Base-by-base conservation (phyloP, 441 rosid genomes). In the Pelargonium fulgidum region DNA sequence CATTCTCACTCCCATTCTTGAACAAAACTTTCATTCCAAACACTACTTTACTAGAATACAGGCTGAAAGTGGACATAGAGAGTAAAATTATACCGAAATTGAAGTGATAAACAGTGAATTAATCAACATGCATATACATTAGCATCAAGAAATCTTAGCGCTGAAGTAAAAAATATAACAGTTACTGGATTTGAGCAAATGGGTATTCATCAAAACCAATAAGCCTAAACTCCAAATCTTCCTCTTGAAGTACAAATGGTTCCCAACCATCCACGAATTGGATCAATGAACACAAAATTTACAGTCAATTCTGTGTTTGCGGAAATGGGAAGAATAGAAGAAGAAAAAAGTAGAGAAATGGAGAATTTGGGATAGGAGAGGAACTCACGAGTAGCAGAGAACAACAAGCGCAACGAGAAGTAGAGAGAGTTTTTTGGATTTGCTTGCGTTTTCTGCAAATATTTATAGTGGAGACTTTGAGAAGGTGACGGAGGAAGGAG, bases 401-500 rank as follows among this genome's bases (percentile, higher is more conserved):
- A 54, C 20, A 24, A 54, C 61, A 36, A 54, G 61, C 61, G 10
- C 17, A 54, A 14, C 22, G 61, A 54, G 19, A 54, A 7, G 17
- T 4, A 54, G 19, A 3, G 3, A 9, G 8, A 14, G 41, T 8
- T 1, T 54, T 7, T 14, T 54, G 61, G 22, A 54, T 19, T 54
- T 24, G 8, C 1, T 54, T 4, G 61, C 22, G 8, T 14, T n/a
- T 54, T 54, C 41, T 36, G 41, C 41, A 36, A 36, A 36, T 36
- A 6, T 36, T 36, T 36, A 36, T 54, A 17, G 61, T 5, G 8
- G 6, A 2, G 7, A 6, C 1, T 7, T 14, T 54, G 20, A 79
- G 79, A 77, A 77, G 69, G 80, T 62, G 75, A 70, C 3, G 20
- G 24, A 54, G 19, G 61, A 63, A 59, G 77, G 71, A 70, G 68